Percentiles rank a stretch among this genome's conserved stretches.
Conservation (phyloP, 495 filamentous ascomycete species). For the Trichoderma asperelloides region DNA sequence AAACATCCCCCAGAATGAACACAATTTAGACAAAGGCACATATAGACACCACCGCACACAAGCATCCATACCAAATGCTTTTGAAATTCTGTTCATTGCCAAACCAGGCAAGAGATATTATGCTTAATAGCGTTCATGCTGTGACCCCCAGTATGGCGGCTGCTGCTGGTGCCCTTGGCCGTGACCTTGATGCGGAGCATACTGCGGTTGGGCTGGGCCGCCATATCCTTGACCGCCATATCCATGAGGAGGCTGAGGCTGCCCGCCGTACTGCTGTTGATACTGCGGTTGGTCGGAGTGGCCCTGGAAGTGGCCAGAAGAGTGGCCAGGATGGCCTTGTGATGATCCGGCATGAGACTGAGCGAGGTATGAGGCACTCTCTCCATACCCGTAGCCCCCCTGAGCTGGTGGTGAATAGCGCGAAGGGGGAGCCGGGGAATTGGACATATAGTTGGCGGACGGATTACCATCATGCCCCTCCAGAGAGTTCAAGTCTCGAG, state of each 20-base stretch:
- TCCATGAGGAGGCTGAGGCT: background rate
- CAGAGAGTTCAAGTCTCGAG: slow-evolving; percentile 32
- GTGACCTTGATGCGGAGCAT: background rate
- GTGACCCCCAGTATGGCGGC: background rate
- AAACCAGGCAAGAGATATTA: background rate
- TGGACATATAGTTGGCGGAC: slow-evolving; percentile 14
- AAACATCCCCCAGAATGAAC: background rate
- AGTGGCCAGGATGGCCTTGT: background rate
- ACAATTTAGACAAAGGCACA: background rate
- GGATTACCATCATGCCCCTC: slow-evolving; percentile 13
- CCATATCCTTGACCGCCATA: background rate
- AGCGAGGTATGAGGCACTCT: background rate
- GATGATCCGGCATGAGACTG: background rate
- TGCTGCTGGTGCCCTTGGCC: background rate
- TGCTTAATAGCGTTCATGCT: background rate
- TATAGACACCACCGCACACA: background rate
- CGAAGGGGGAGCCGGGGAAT: slow-evolving; percentile 11
- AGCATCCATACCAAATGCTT: background rate
- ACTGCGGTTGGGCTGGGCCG: background rate
- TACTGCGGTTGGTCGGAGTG: background rate
- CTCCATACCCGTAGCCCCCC: slow-evolving; percentile 12
- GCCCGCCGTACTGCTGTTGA: background rate
- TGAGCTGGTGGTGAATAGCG: slow-evolving; percentile 6
- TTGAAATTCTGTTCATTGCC: background rate
- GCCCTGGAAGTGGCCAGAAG: background rate